phyloP scores from a whole-genome alignment of 2,329 filamentous ascomycete genomes.

The Penicillium sp. region DNA sequence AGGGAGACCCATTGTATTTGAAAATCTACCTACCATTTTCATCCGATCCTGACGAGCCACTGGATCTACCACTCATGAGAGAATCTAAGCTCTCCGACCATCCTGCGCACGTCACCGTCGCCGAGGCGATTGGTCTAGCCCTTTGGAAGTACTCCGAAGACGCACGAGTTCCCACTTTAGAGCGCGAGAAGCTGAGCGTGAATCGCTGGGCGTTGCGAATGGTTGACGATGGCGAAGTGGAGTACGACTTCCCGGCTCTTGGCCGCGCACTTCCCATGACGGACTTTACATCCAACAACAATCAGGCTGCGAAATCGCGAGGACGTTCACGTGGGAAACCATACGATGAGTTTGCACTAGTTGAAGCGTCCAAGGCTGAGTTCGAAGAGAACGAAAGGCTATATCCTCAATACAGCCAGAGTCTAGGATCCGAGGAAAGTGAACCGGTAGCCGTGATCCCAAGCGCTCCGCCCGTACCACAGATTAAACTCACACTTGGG shows the following conservation, averaged over 20 bases:
- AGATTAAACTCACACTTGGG: conserved; percentile 24
- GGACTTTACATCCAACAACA: conserved; percentile 69
- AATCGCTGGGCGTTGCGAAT: conserved; percentile 67
- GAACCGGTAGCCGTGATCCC: conserved; percentile 26
- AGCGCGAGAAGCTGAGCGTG: conserved; percentile 56
- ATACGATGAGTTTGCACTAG: conserved; percentile 67
- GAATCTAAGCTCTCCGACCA: conserved; percentile 55
- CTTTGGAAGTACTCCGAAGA: conserved; percentile 65
- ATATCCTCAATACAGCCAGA: conserved; percentile 53
- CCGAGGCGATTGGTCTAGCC: conserved; percentile 63
- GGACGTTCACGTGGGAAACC: conserved; percentile 62
- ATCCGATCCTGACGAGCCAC: conserved; percentile 54
- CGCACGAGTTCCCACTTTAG: conserved; percentile 54
- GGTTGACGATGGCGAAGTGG: conserved; percentile 67
- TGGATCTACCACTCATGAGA: conserved; percentile 59
- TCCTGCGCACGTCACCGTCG: conserved; percentile 55
- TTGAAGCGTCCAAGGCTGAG: conserved; percentile 58
- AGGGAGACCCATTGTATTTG: conserved; percentile 61
- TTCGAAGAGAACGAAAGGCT: conserved; percentile 60
- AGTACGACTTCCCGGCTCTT: conserved; percentile 65
- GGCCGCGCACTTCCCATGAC: conserved; percentile 58
- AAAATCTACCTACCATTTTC: conserved; percentile 65
- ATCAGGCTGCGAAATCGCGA: conserved; percentile 55
- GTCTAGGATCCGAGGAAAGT: conserved; percentile 31
- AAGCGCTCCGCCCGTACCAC: conserved; percentile 19